Evolutionary conservation across 148 eudicot species (phyloP), one percentile per base, ranked within the genome.

Genomic region (Arbutus unedo): DNA sequence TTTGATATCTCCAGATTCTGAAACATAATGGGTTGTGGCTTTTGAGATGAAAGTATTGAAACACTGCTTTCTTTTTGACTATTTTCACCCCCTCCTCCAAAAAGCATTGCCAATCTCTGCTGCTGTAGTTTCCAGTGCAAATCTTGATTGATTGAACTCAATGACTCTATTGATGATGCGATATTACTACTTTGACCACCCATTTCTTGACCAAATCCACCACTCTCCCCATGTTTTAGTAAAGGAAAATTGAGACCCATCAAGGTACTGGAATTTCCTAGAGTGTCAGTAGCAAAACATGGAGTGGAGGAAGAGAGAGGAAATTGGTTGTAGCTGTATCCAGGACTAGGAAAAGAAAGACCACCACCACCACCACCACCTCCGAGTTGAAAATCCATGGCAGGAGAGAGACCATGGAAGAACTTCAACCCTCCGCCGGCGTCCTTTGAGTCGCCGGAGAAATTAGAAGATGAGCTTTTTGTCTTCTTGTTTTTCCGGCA

Each of bases 81-180:
- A 5, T 84, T 82, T 10, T 70, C 89, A 45, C 91, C 92, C n/a
- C 53, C 53, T 16, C 70, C 70, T 7, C 70, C 70, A 14, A 89
- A 92, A 9, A 91, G 82, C 88, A 88, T 76, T 0, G 90, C 92
- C 21, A 92, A 51, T 76, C 94, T 88, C 76, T 95, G 97, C 57
- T 92, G 94, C 77, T 93, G 97, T 10, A 91, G 47, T 81, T 93
- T 93, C 98, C 94, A 93, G 85, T 95, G 97, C 81, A 93, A 85
- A 75, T 95, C 98, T 79, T 95, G 96, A 87, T 93, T 95, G 23
- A 92, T 91, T 0, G 91, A 91, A 62, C 98, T 95, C 87, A 95
- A 60, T 1, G 98, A 95, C 86, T 95, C 97, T 3, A 95, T 92
- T 0, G 97, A 94, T 3, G 95, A 68, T 11, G 91, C 85, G 1